Evolutionary conservation across 2,329 filamentous ascomycete species (phyloP), one percentile per base, ranked within the genome.

Genomic region (Colletotrichum endophyticum): DNA sequence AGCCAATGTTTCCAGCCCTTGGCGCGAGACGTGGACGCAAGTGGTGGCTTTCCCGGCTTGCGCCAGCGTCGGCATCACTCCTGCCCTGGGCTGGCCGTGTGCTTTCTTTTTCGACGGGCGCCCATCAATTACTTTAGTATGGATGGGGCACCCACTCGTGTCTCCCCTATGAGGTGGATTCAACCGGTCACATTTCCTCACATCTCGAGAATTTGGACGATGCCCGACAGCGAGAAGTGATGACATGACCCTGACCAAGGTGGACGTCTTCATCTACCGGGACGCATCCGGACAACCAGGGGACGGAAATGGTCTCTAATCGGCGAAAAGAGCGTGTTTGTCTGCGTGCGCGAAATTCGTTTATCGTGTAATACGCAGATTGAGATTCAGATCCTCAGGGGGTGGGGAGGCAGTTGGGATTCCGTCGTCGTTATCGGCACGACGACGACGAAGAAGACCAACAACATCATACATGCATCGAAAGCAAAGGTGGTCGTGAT

Each of bases 101-200:
- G 63, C 73, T 76, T 76, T 56, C 73, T 76, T 76, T 73, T 76
- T 64, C 39, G 30, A 36, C 25, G 39, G 70, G 56, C 63, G 7
- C 28, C 34, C 57, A 73, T 64, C 63, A 39, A 73, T 67, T 62
- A 68, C 39, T 70, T 25, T 63, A 53, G 70, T n/a, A n/a, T 56
- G 25, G 57, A 72, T 49, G 32, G 44, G 44, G 63, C 70, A 66
- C 63, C 39, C 32, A 67, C 68, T 22, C 25, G 49, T 61, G 49
- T 62, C 34, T 59, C n/a, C 53, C 53, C 32, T 61, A 62, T 19
- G 67, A 27, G 15, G 44, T 44, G 56, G n/a, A 61, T 49, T 62
- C 49, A 53, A 28, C 34, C 71, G 25, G 53, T 53, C 61, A 34
- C 19, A 62, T 64, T 30, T 22, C 39, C 66, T 57, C 53, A 30